These are phyloP conservation scores for Huntiella savannae DNA, from an alignment of 2,329 filamentous ascomycete species.

Conservation along the genomic window DNA sequence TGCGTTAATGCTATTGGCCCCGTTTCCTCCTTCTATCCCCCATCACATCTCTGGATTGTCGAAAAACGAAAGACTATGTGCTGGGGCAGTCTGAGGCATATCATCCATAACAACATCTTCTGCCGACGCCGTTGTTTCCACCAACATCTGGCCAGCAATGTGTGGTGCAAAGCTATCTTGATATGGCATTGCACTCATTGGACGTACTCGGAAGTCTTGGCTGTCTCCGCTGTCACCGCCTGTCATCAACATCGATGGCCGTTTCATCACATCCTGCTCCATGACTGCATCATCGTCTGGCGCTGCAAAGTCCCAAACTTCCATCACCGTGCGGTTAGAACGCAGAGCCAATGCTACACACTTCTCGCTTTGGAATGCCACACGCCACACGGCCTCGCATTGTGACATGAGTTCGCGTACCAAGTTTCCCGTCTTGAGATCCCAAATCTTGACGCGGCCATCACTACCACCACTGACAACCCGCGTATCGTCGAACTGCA, in stretches of 20 bases:
- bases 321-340: slow-evolving; percentile 80
- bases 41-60: no score
- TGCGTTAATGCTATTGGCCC: no score
- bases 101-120: slow-evolving; percentile 38
- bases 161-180: slow-evolving; percentile 22
- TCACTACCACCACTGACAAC: slow-evolving; percentile 94
- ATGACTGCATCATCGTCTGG: slow-evolving; percentile 38
- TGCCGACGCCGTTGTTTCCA: slow-evolving; percentile 5
- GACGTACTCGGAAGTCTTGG: slow-evolving; percentile 28
- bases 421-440: slow-evolving; percentile 74
- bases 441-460: slow-evolving; percentile 97
- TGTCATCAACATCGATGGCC: slow-evolving; percentile 25
- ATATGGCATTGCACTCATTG: slow-evolving; percentile 31
- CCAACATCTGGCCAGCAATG: slow-evolving; percentile 8
- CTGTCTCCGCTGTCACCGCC: background rate
- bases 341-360: slow-evolving; percentile 88
- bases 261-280: slow-evolving; percentile 31
- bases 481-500: slow-evolving; percentile 90
- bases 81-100: slow-evolving; percentile 34
- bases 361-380: slow-evolving; percentile 96
- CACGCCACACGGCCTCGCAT: slow-evolving; percentile 89
- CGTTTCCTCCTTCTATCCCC: no score
- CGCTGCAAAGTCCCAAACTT: slow-evolving; percentile 93
- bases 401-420: slow-evolving; percentile 82
- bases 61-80: slow-evolving; percentile 20